Evolutionary conservation across 805 yeast genomes (phyloP), one percentile per base, ranked within the genome.

Genomic region (Spathaspora boniae): DNA sequence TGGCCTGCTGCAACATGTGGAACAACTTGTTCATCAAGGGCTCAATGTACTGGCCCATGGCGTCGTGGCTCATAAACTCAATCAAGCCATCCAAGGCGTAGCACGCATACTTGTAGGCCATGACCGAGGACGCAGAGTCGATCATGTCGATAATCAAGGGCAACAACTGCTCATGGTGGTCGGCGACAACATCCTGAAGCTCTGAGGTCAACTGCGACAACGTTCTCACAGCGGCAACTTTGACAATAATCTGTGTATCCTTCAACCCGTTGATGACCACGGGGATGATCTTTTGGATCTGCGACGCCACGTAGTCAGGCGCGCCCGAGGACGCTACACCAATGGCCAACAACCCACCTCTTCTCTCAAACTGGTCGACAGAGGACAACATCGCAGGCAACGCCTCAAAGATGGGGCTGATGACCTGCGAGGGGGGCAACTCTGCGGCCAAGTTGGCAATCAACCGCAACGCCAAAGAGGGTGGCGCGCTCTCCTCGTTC

Each of bases 371-470:
- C 43, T 74, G 72, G 56, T 86, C 78, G 12, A 89, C 75, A 32
- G 76, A 62, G 20, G 51, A 26, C 42, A 81, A 58, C 70, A 80
- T 62, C 29, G 72, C 55, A 29, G 76, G 72, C 44, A 85, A 59
- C 46, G 73, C 75, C 45, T 79, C 85, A 42, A 87, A 70, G 43
- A 91, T 72, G 29, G 96, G 91, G 44, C 71, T 74, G 46, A 89
- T 80, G 38, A 86, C 95, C 61, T 93, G 98, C 28, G 87, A 76
- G 33, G 98, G 96, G 36, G 99, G 96, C 51, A 93, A 71, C 53
- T 82, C 88, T 29, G 81, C 68, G 12, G 98, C 77, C 46, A 91
- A 78, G 53, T 77, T 76, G 35, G 86, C 84, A 36, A 93, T 60
- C 40, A 91, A 68, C 64, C 95, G 78, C 50, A 88, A 72, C 11